Evolutionary conservation across 140 eudicot species (phyloP).

Genomic region (Senecio squalidus): DNA sequence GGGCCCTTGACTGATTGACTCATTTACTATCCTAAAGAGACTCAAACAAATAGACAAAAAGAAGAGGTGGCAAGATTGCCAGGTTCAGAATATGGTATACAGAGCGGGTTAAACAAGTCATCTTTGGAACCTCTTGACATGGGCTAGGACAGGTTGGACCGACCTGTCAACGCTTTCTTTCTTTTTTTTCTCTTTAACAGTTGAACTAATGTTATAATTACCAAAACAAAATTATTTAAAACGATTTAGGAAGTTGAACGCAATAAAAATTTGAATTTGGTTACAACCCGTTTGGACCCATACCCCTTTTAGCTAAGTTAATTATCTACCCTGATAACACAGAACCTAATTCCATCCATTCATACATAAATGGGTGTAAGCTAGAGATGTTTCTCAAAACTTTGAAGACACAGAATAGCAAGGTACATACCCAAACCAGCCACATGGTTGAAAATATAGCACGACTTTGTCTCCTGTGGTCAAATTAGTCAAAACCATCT

Average conservation of each 20-base stretch:
- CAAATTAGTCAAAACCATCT: conserved; percentile 84
- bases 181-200: too few relatives aligned
- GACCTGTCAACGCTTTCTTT: too few relatives aligned
- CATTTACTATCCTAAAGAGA: too few relatives aligned
- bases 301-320: background rate
- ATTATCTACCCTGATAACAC: background rate
- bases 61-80: too few relatives aligned
- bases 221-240: background rate
- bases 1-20: background rate
- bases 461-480: conserved; percentile 99
- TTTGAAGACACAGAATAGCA: background rate
- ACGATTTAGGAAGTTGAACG: too few relatives aligned
- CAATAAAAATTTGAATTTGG: background rate
- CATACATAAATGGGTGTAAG: background rate
- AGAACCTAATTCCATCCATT: background rate
- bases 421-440: conserved; percentile 89
- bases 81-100: too few relatives aligned
- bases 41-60: too few relatives aligned
- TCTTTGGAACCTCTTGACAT: too few relatives aligned
- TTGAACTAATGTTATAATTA: background rate
- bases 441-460: conserved; percentile 95
- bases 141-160: too few relatives aligned
- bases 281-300: background rate
- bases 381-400: conserved; percentile 5
- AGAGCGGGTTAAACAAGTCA: too few relatives aligned